Percentiles rank a stretch among this genome's conserved stretches.
Conservation (phyloP, 2,329 filamentous ascomycete species). For the Pezizomycotina sp. region DNA sequence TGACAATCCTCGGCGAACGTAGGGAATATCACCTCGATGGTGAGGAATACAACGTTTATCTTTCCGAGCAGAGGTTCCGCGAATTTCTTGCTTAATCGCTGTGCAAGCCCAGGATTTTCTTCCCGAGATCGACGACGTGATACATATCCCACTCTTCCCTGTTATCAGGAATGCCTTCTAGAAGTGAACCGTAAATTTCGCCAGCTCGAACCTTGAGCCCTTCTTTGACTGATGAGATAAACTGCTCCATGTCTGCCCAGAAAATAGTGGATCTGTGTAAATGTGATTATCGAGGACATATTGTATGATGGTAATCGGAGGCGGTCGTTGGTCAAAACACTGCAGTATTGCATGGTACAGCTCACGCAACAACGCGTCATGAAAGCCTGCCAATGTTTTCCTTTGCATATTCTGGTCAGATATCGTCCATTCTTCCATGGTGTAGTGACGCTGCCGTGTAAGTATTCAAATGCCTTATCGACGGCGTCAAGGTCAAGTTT, state of each 20-base stretch:
- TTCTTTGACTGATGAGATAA: slow-evolving; percentile 52
- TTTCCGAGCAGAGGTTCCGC: slow-evolving; percentile 30
- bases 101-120: slow-evolving; percentile 70
- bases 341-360: slow-evolving; percentile 74
- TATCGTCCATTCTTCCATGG: slow-evolving; percentile 37
- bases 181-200: slow-evolving; percentile 61
- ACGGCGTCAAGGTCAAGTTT: slow-evolving; percentile 67
- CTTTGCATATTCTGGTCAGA: slow-evolving; percentile 44
- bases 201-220: slow-evolving; percentile 58
- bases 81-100: slow-evolving; percentile 85
- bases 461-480: slow-evolving; percentile 64
- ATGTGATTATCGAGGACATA: slow-evolving; percentile 70
- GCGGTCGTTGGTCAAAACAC: slow-evolving; percentile 77
- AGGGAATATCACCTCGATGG: slow-evolving; percentile 69
- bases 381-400: slow-evolving; percentile 53
- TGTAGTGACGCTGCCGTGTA: slow-evolving; percentile 41
- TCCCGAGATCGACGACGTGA: slow-evolving; percentile 77
- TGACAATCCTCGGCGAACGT: slow-evolving; percentile 79
- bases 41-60: slow-evolving; percentile 26
- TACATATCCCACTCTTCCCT: slow-evolving; percentile 78
- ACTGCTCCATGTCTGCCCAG: slow-evolving; percentile 53
- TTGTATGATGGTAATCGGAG: slow-evolving; percentile 62
- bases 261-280: slow-evolving; percentile 59
- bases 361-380: slow-evolving; percentile 72
- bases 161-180: slow-evolving; percentile 64